Base-by-base conservation (phyloP, 1,139 yeast genomes). In the Ogataea hybrid region DNA sequence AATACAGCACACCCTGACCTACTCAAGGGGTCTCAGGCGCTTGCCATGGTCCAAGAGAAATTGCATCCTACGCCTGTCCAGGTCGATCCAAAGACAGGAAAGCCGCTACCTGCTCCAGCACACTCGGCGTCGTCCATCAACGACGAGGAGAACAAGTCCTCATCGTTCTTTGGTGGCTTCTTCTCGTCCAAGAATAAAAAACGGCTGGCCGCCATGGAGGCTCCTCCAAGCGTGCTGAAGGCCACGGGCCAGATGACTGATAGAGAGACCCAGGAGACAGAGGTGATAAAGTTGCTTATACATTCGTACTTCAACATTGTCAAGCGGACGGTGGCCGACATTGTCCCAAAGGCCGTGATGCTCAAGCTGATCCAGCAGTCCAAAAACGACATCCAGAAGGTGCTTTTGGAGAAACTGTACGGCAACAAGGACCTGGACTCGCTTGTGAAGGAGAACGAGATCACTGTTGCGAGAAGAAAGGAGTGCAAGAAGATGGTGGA, bases 1-100 rank as follows among this genome's bases (percentile, higher is more conserved):
- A 92, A 92, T 65, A 92, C 98, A 14, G 97, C 96, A 3, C 98
- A 92, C 62, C 98, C 98, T 3, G 98, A 92, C 63, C 77, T 92
- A 59, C 75, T 92, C 56, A 90, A 87, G 63, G 98, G 98, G 32
- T 81, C 94, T 32, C 95, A 86, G 60, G 98, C 98, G 5, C 85
- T 92, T 94, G 81, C 90, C 6, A 84, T 89, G 63, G 96, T 92
- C 28, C 90, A 86, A 62, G 97, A 92, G 51, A 88, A 82, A 64
- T 69, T 88, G 67, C 94, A 88, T 59, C 96, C 96, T 37, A 84
- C 84, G 46, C 88, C 84, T 58, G 80, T 83, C 28, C 84, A 82
- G 35, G 82, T 89, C 41, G 97, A 92, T 65, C 96, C 97, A 44
- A 90, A 90, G 70, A 82, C 95, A 2, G 97, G 97, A 37, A 88